A percentile compares a stretch with the other conserved stretches of the same genome.
Evolutionary conservation across 164 flowering plant genomes (phyloP).

Genomic region (Akebia trifoliata): DNA sequence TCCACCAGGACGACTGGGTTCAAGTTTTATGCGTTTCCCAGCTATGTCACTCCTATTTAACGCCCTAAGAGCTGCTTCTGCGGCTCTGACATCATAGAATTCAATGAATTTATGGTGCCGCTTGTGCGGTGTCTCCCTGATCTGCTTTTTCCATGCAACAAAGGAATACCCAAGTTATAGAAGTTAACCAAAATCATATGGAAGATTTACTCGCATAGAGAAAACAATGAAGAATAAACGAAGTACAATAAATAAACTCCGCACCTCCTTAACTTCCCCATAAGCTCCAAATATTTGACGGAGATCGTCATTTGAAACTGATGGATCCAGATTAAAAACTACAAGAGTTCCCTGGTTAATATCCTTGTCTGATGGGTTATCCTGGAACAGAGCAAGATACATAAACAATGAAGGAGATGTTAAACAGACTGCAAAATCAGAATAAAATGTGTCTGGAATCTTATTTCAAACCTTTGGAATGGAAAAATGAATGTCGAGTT

Average conservation of each 20-base stretch:
- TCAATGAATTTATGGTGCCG: conserved; percentile 94
- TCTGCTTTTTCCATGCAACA: conserved; percentile 45
- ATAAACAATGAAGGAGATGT: neutral
- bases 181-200: conserved; percentile 6
- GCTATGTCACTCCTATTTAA: conserved; percentile 94
- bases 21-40: conserved; percentile 95
- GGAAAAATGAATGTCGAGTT: conserved; percentile 97
- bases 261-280: conserved; percentile 96
- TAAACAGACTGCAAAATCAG: conserved; percentile 2
- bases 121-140: conserved; percentile 97
- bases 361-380: conserved; percentile 97
- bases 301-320: conserved; percentile 89
- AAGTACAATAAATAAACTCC: conserved; percentile 5
- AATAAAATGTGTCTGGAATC: neutral
- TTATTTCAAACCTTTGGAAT: conserved; percentile 75
- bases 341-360: conserved; percentile 95
- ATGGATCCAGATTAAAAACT: conserved; percentile 88
- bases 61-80: conserved; percentile 85
- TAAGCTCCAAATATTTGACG: conserved; percentile 83
- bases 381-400: conserved; percentile 35
- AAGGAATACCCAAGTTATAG: conserved; percentile 14
- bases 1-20: conserved; percentile 99
- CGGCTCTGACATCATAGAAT: conserved; percentile 95
- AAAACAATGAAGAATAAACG: neutral
- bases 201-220: neutral